A percentile compares a stretch with the other conserved stretches of the same genome.
These are phyloP conservation scores for Fraxinus floribunda DNA, from an alignment of 305 asterid genomes.

Conservation along the genomic window DNA sequence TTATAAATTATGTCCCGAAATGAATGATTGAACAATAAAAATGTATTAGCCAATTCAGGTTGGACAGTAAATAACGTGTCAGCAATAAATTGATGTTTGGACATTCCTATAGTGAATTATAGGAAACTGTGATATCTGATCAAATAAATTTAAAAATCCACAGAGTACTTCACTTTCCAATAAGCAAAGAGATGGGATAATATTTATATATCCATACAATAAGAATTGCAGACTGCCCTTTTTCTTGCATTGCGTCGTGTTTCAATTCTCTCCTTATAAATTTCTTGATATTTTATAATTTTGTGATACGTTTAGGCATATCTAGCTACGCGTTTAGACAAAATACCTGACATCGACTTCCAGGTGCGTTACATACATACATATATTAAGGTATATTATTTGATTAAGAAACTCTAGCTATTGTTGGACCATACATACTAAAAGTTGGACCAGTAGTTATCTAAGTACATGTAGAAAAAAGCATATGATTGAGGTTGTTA, in stretches of 20 bases:
- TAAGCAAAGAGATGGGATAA: conserved; percentile 12
- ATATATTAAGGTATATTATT: too few species aligned
- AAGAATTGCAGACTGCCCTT: conserved; percentile 21
- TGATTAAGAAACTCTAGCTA: neutral
- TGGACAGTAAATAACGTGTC: conserved; percentile 28
- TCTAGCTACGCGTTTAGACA: conserved; percentile 24
- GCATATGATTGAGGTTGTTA: neutral
- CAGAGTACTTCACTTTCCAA: conserved; percentile 28
- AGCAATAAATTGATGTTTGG: conserved; percentile 27
- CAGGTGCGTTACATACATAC: conserved; percentile 40
- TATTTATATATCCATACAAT: conserved; percentile 17
- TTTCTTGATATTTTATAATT: neutral
- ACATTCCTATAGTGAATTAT: conserved; percentile 22
- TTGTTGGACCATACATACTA: neutral
- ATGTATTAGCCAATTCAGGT: neutral
- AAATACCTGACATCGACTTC: conserved; percentile 41
- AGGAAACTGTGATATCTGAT: neutral
- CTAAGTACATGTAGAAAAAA: neutral
- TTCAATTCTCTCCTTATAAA: conserved; percentile 46
- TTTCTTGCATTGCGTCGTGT: conserved; percentile 44
- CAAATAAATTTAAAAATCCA: neutral
- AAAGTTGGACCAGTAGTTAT: neutral
- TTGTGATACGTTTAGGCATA: neutral
- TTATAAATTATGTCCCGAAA: too few species aligned
- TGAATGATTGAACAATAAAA: too few species aligned